Base-by-base conservation (phyloP, 1,284 basidiomycete species). In the Kwoniella shivajii region DNA sequence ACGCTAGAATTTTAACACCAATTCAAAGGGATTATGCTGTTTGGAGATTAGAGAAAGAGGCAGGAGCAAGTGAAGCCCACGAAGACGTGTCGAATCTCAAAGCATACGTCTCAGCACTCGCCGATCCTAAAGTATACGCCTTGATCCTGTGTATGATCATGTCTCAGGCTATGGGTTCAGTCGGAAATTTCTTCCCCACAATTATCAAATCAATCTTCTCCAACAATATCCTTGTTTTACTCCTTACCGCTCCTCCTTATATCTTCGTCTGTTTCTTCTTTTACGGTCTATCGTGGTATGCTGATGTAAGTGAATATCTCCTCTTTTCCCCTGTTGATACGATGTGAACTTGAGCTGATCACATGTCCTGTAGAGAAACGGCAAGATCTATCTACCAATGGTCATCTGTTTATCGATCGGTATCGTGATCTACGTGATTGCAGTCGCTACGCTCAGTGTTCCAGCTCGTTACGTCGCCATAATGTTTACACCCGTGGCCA, bases 181-280 rank as follows among this genome's bases (percentile, higher is more conserved):
- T 66, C 36, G 60, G 54, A 53, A 74, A 73, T 59, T 69, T 72
- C 56, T 75, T 75, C 70, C 74, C 74, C 3, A 63, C 69, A 14
- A 67, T 74, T 47, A 61, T 72, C 48, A 45, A 55, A 16, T 56
- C 67, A 0, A 61, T 78, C 16, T 75, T 75, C 4, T 77, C 70
- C 60, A 57, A 58, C 43, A 60, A 66, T 24, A 74, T 65, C n/a
- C 70, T 67, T 39, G 74, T 75, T 0, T 66, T 78, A 11, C 63
- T 74, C 7, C 67, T 79, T 36, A 76, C 73, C 11, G 75, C 74
- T 0, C 77, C 78, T n/a, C 75, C 77, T 6, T 77, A 75, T 59
- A 51, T 66, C 47, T 58, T 62, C 24, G 66, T 60, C n/a, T 60
- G 56, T n/a, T 41, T 60, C 46, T 54, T 57, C 24, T 71, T 65